These are phyloP conservation scores for Leccinum variicolor DNA, from an alignment of 768 basidiomycete species.

Conservation along the genomic window DNA sequence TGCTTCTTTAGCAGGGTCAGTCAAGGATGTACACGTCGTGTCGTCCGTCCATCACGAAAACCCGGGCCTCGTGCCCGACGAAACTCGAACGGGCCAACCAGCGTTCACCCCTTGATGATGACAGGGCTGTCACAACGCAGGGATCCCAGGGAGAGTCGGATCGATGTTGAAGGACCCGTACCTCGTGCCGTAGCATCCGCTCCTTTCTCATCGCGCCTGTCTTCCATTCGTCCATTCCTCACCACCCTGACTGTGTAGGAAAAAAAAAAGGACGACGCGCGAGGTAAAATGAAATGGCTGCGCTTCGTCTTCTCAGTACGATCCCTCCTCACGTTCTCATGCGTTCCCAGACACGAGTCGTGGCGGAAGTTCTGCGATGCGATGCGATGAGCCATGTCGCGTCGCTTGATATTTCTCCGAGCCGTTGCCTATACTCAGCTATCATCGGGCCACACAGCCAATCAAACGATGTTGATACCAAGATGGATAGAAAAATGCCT, in stretches of 20 bases:
- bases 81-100: not conserved
- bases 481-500: not conserved
- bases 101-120: not conserved
- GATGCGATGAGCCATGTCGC: not conserved
- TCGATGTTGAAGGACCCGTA: not conserved
- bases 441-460: not conserved
- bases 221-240: not conserved
- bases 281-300: not conserved
- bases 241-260: conserved; percentile 4
- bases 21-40: not conserved
- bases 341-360: conserved; percentile 5
- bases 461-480: not conserved
- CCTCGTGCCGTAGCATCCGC: not conserved
- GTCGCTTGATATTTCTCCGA: not conserved
- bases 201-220: not conserved
- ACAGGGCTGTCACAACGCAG: not conserved
- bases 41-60: not conserved
- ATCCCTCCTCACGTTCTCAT: not conserved
- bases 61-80: conserved; percentile 5
- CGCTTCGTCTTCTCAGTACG: not conserved
- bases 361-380: not conserved
- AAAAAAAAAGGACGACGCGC: not conserved
- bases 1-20: conserved; percentile 7
- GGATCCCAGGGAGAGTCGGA: not conserved
- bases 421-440: not conserved